phyloP scores from a whole-genome alignment of 2,329 filamentous ascomycete genomes.

The Anthostomella pinea region DNA sequence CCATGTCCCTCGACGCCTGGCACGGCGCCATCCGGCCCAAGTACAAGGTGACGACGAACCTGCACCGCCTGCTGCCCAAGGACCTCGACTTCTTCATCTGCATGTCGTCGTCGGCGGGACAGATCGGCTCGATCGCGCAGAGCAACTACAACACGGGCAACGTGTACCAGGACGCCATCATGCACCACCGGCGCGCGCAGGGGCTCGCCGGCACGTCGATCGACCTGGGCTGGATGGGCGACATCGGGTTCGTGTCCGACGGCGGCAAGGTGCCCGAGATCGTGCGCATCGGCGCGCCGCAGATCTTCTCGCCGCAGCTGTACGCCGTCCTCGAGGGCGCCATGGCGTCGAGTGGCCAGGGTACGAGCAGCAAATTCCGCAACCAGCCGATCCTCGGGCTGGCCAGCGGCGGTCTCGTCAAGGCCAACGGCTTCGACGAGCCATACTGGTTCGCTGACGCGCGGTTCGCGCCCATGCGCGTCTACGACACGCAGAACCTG shows the following conservation, averaged over 20 bases:
- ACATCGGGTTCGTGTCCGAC: conserved; percentile 28
- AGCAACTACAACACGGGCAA: conserved; percentile 31
- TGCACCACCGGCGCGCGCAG: conserved; percentile 24
- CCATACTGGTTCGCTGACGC: conserved; percentile 31
- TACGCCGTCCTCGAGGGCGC: conserved; percentile 24
- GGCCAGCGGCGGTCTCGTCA: conserved; percentile 27
- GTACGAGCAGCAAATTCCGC: conserved; percentile 10
- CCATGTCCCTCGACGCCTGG: conserved; percentile 26
- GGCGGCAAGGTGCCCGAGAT: conserved; percentile 29
- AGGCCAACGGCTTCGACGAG: conserved; percentile 26
- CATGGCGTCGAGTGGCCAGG: conserved; percentile 17
- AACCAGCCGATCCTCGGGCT: conserved; percentile 28
- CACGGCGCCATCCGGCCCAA: conserved; percentile 25
- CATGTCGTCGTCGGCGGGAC: conserved; percentile 26
- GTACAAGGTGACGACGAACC: conserved; percentile 26
- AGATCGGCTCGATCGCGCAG: conserved; percentile 31
- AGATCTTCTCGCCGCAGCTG: conserved; percentile 23
- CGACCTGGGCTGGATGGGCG: conserved; percentile 28
- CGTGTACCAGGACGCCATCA: conserved; percentile 29
- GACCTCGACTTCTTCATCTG: conserved; percentile 31
- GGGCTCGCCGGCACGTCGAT: conserved; percentile 26
- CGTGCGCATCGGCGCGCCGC: conserved; percentile 25
- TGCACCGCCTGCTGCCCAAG: conserved; percentile 26
- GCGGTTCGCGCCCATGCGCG: conserved; percentile 25
- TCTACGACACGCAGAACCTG: conserved; percentile 21